Percentiles rank a stretch among this genome's conserved stretches.
phyloP scores from a whole-genome alignment of 2,329 filamentous ascomycete species.

The Fusarium graminum region DNA sequence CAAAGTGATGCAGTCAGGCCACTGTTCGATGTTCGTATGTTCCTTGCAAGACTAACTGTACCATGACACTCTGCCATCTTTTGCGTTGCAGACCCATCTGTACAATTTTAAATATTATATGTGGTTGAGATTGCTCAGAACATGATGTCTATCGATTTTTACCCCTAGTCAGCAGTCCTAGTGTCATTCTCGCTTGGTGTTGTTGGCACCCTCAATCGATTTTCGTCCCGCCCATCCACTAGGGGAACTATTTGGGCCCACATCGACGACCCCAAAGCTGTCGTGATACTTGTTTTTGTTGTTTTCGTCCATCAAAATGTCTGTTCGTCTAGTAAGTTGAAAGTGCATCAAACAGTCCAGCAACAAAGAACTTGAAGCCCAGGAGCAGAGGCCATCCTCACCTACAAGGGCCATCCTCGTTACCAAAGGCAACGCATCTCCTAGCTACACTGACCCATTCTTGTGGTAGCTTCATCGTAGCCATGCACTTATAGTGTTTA shows the following conservation, averaged over 20 bases:
- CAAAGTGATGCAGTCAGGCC: neutral
- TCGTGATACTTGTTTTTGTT: neutral
- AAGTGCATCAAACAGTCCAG: neutral
- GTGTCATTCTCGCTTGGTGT: constrained; percentile 6
- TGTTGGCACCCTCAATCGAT: constrained; percentile 1
- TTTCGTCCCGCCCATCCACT: constrained; percentile 3
- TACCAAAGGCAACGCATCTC: neutral
- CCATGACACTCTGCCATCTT: neutral
- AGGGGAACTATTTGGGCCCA: constrained; percentile 6
- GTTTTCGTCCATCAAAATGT: neutral
- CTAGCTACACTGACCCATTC: neutral
- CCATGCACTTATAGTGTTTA: constrained; percentile 18
- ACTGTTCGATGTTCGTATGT: neutral
- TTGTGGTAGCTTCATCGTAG: neutral
- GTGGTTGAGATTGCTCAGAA: neutral
- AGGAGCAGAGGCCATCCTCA: rapidly evolving
- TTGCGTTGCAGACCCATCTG: neutral
- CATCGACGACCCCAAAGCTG: neutral
- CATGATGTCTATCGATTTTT: neutral
- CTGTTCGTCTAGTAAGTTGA: neutral
- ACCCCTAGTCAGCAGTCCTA: neutral
- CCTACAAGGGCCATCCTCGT: neutral
- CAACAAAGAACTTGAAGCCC: neutral
- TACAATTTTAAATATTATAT: neutral
- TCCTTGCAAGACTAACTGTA: neutral